Evolutionary conservation across 768 basidiomycete species (phyloP), one percentile per base, ranked within the genome.

Genomic region (Lepiota venenata): DNA sequence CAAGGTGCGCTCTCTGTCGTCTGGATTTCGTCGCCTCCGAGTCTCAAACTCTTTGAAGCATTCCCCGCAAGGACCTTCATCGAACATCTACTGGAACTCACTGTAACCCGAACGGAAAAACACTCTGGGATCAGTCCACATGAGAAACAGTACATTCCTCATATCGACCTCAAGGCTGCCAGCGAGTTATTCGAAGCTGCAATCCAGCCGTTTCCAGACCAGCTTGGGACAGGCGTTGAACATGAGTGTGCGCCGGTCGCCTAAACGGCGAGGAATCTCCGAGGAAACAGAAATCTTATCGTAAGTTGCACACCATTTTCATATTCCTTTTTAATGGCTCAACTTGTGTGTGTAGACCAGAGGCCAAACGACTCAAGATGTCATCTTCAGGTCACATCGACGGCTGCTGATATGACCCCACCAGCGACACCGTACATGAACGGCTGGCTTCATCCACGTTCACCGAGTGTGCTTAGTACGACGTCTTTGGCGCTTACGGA

Each of bases 1-100:
- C 72, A 75, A 69, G 74, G 78, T 78, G 12, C n/a, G 70, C 50
- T 43, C 40, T 7, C 53, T 38, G 4, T 36, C 35, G 10, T 32
- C 32, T 8, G 8, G 32, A 32, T 32, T 7, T 7, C 46, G 25
- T 25, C 5, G 2, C 18, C 8, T 36, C 20, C 20, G 6, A 37
- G 11, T 9, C 2, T 44, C 11, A 45, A 22, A 35, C 6, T 18
- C 15, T 14, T 49, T 27, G 1, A 48, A 78, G 76, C 74, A 16
- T 81, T 80, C 56, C 78, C 78, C n/a, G 61, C 74, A 6, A 65
- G 68, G 35, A 70, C 73, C 15, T 82, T 84, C 58, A 59, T 82
- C 16, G 75, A 79, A 22, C 78, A 81, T 39, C 62, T 83, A 3
- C 74, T 74, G 55, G 69, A 71, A 27, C 66, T 83, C 22, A 69